Evolutionary conservation across 2,329 filamentous ascomycete species (phyloP).

Genomic region (Alternaria brassicicola): DNA sequence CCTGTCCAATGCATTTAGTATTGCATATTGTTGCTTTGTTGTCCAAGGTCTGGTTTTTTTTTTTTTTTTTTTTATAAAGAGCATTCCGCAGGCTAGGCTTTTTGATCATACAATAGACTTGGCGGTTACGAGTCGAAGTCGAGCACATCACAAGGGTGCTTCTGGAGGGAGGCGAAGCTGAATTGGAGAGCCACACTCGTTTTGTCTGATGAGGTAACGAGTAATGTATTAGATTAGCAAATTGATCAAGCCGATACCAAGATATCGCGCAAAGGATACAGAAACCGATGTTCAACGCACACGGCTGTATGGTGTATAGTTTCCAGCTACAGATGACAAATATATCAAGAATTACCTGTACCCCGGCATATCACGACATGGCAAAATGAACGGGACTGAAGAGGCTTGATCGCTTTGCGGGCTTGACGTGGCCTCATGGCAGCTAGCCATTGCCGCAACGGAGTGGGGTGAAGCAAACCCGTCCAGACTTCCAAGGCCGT

Average conservation of each 20-base stretch:
- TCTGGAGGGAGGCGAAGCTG: background rate
- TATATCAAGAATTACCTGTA: background rate
- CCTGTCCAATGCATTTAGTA: constrained; percentile 10
- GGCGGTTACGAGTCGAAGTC: background rate
- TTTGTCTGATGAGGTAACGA: background rate
- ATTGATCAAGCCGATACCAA: constrained; percentile 2
- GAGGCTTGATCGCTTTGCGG: too few species aligned
- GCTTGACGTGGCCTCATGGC: too few species aligned
- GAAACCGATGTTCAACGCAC: background rate
- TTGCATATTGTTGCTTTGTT: constrained; percentile 1
- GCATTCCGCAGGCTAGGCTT: constrained; percentile 3
- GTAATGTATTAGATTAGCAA: constrained; percentile 5
- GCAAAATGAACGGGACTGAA: background rate
- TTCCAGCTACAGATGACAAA: background rate
- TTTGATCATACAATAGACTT: constrained; percentile 4
- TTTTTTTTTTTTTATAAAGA: too few species aligned
- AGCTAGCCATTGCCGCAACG: background rate
- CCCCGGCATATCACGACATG: background rate
- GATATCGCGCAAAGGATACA: background rate
- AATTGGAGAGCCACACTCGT: background rate
- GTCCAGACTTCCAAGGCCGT: constrained; percentile 9
- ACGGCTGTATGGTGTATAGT: background rate
- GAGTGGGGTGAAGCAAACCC: constrained; percentile 12
- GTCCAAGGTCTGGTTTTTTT: background rate
- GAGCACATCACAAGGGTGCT: background rate